Base-by-base conservation (phyloP, 257 asterid genomes). In the Solanum rostratum region DNA sequence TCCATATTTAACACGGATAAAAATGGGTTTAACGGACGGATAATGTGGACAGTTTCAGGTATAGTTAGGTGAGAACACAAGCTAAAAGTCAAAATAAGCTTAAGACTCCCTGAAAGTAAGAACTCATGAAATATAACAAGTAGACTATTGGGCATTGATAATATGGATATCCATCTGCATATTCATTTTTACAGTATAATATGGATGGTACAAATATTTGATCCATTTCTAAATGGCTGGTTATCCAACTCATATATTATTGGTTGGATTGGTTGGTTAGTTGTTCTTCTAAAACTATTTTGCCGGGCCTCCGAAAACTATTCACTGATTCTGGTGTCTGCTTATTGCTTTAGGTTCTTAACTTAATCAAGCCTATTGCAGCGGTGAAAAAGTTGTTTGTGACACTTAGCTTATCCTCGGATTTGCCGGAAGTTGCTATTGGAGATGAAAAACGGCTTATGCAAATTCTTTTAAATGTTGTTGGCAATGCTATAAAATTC, bases 401-500 rank as follows among this genome's bases (percentile, higher is more conserved):
- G 50, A 92, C 92, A 1, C 88, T 94, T 90, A 93, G 90, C 87
- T 88, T 93, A 89, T 87, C 98, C 49, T 88, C 97, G 7, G 99
- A 95, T 80, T 88, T 95, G 84, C 95, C 96, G 16, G 99, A 93
- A 81, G 90, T 87, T 87, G 95, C 95, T 41, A 79, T 92, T 82
- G 99, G 99, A 76, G 99, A 97, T 88, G 99, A 95, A 87, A 95
- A 95, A 85, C 88, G 99, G 87, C 89, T 97, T 18, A 92, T 94
- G 97, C 99, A 95, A 89, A 90, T 94, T 70, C 90, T 97, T 78
- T 84, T 97, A 73, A 97, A 97, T 86, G 93, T 97, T 76, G 91
- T 92, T 78, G 99, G 99, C 63, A 97, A 97, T 89, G 99, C 99
- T 57, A 97, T 95, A 84, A 97, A 97, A 87, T 97, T 97, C 92